Conservation (phyloP, 2,329 filamentous ascomycete genomes). For the Sordariomycetes sp. region DNA sequence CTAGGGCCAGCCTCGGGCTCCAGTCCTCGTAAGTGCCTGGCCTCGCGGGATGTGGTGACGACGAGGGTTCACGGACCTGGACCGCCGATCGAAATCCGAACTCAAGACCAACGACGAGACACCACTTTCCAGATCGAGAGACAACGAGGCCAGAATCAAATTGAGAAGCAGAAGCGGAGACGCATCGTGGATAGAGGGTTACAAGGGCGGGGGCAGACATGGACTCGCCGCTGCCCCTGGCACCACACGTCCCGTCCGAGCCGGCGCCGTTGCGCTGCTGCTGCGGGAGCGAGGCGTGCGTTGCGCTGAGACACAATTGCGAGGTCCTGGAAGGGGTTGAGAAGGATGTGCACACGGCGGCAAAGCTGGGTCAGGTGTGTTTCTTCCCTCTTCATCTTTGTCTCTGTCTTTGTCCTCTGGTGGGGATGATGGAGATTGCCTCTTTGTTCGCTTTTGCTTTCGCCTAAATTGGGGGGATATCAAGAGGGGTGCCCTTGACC, state of each 20-base stretch:
- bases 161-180: not conserved
- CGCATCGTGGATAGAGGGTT: too few species aligned
- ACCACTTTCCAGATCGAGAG: not conserved
- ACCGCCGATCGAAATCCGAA: too few species aligned
- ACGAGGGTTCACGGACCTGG: too few species aligned
- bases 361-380: conserved; percentile 83
- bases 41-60: too few species aligned
- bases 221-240: not conserved
- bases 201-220: not conserved
- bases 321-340: conserved; percentile 68
- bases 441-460: too few species aligned
- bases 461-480: too few species aligned
- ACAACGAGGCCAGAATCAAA: not conserved
- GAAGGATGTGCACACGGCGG: conserved; percentile 76
- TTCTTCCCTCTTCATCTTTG: not conserved
- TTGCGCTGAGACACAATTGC: conserved; percentile 70
- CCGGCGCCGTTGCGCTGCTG: conserved; percentile 51
- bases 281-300: conserved; percentile 70
- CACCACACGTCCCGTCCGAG: conserved; percentile 5
- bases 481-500: too few species aligned
- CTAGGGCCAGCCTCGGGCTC: too few species aligned
- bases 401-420: not conserved
- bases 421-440: not conserved
- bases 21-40: too few species aligned
- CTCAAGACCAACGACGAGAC: too few species aligned